Evolutionary conservation across 192 early-diverging fungal genomes (phyloP).

Genomic region (Coemansia sp.): DNA sequence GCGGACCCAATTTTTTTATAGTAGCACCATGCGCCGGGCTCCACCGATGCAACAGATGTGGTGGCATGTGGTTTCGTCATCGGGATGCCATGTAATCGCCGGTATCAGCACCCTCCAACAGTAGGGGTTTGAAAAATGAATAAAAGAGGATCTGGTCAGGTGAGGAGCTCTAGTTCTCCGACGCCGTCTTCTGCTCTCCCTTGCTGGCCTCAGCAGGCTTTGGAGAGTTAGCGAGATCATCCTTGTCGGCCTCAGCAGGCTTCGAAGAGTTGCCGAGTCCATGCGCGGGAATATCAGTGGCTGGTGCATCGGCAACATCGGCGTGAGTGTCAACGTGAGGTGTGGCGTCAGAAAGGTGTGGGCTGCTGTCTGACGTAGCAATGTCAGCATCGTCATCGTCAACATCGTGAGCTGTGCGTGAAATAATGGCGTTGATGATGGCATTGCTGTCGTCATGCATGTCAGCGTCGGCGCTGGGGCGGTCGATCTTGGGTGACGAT

Average conservation of each 20-base stretch:
- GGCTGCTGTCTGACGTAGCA: neutral
- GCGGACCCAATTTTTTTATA: neutral
- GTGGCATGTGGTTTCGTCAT: neutral
- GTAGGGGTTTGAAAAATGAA: neutral
- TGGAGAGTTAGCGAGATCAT: neutral
- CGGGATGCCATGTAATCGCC: neutral
- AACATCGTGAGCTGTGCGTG: constrained; percentile 19
- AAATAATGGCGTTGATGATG: constrained; percentile 36
- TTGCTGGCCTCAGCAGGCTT: neutral
- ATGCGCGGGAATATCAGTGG: neutral
- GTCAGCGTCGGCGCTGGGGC: constrained; percentile 19
- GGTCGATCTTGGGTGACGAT: constrained; percentile 44
- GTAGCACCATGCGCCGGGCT: neutral
- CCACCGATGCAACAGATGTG: neutral
- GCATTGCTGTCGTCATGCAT: constrained; percentile 27
- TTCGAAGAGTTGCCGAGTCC: neutral
- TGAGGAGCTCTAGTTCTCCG: constrained; percentile 13
- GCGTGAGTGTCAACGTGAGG: constrained; percentile 16
- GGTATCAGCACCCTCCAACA: neutral
- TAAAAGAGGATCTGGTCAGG: neutral
- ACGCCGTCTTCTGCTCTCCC: constrained; percentile 11
- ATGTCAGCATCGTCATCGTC: constrained; percentile 17
- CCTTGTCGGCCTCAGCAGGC: constrained; percentile 6
- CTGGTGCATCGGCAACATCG: neutral
- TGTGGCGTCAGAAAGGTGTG: neutral